phyloP scores from a whole-genome alignment of 768 basidiomycete genomes.

The Psilocybe azurescens region DNA sequence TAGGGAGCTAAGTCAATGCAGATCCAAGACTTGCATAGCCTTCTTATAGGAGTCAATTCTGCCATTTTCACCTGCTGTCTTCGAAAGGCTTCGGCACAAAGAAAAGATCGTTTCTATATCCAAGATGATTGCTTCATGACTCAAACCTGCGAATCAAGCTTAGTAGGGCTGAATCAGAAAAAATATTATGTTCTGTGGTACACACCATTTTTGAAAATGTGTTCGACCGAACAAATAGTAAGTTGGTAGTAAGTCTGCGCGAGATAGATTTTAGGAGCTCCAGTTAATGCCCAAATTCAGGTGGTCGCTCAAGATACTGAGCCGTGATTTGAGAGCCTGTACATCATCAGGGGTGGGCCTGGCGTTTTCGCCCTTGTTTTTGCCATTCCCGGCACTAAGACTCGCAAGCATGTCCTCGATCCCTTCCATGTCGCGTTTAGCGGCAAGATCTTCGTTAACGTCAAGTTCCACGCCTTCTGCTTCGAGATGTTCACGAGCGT shows the following conservation, averaged over 20 bases:
- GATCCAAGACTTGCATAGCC: too few species aligned
- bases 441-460: constrained; percentile 46
- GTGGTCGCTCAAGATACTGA: constrained; percentile 33
- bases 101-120: too few species aligned
- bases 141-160: too few species aligned
- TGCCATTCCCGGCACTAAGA: constrained; percentile 37
- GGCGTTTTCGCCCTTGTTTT: constrained; percentile 11
- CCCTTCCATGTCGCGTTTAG: constrained; percentile 55
- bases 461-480: constrained; percentile 40
- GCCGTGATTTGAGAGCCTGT: constrained; percentile 38
- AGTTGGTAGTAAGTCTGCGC: not conserved
- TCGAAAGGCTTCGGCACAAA: too few species aligned
- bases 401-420: constrained; percentile 61
- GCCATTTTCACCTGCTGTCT: too few species aligned
- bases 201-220: too few species aligned
- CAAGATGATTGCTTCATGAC: too few species aligned
- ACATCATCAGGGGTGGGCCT: constrained; percentile 49
- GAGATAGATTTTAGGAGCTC: not conserved
- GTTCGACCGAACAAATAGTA: too few species aligned
- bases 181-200: too few species aligned
- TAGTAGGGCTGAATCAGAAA: too few species aligned
- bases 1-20: too few species aligned
- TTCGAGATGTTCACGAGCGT: constrained; percentile 71
- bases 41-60: too few species aligned
- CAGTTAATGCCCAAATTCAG: constrained; percentile 36